Percentiles rank a stretch among this genome's conserved stretches.
Evolutionary conservation across 805 yeast species (phyloP).

Genomic region (Debaryomyces prosopidis): DNA sequence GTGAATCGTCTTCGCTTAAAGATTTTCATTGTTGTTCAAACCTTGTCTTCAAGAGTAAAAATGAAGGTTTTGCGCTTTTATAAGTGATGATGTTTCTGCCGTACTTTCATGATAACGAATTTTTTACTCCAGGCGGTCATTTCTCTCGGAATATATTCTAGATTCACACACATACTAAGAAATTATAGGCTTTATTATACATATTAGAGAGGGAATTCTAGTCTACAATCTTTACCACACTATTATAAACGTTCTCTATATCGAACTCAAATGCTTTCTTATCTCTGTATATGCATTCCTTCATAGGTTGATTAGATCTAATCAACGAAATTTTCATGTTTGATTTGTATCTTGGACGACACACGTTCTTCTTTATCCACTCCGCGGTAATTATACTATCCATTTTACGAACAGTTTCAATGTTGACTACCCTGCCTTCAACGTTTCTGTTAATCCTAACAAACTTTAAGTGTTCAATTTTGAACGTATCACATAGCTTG

Average conservation of each 20-base stretch:
- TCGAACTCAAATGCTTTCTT: conserved; percentile 27
- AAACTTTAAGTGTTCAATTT: conserved; percentile 23
- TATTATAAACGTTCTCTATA: conserved; percentile 13
- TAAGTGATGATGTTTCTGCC: not conserved
- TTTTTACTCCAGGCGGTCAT: not conserved
- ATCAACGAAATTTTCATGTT: conserved; percentile 43
- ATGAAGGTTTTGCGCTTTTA: not conserved
- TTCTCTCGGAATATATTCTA: not conserved
- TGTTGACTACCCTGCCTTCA: conserved; percentile 36
- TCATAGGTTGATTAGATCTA: conserved; percentile 3
- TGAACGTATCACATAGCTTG: conserved; percentile 4
- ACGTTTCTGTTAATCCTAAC: conserved; percentile 39
- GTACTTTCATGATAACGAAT: not conserved
- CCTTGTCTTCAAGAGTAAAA: conserved; percentile 3
- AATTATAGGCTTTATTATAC: not conserved
- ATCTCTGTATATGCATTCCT: conserved; percentile 24
- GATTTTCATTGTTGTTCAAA: not conserved
- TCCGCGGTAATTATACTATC: conserved; percentile 16
- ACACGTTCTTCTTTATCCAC: conserved; percentile 39
- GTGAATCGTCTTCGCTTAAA: not conserved
- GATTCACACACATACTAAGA: not conserved
- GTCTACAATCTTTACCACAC: not conserved
- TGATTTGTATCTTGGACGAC: conserved; percentile 46
- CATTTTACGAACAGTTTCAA: conserved; percentile 25
- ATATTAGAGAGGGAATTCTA: not conserved